Percentiles rank a stretch among this genome's conserved stretches.
Evolutionary conservation across 148 eudicot species (phyloP).

Genomic region (Oxyria digyna): DNA sequence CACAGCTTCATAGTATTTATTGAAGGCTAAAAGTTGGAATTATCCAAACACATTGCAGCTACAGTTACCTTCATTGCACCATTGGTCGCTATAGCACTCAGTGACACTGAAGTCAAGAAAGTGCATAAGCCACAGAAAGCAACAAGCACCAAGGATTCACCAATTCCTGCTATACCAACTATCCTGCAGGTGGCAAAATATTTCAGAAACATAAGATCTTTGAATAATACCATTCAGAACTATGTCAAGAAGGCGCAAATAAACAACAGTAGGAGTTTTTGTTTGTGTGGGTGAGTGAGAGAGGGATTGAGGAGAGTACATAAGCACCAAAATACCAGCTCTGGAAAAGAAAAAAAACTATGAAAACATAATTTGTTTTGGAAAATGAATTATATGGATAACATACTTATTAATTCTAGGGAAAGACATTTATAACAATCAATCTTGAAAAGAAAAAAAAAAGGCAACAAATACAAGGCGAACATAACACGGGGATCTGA

Average conservation of each 20-base stretch:
- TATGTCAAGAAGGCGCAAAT: background rate
- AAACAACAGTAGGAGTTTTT: background rate
- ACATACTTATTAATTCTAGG: background rate
- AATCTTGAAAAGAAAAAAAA: background rate
- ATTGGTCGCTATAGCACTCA: constrained; percentile 99
- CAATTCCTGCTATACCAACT: constrained; percentile 98
- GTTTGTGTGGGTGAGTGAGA: background rate
- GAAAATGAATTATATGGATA: background rate
- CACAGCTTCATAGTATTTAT: background rate
- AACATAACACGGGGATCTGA: background rate
- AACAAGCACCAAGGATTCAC: constrained; percentile 69
- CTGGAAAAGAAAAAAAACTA: background rate
- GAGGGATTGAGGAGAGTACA: background rate
- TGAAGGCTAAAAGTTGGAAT: background rate
- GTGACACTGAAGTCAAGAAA: constrained; percentile 80
- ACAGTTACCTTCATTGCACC: constrained; percentile 94
- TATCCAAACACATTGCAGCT: background rate
- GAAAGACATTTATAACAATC: background rate
- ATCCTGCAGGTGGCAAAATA: constrained; percentile 51
- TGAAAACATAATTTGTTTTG: background rate
- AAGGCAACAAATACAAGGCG: background rate
- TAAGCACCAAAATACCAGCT: constrained; percentile 6
- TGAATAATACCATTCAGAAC: background rate
- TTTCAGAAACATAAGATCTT: constrained; percentile 5
- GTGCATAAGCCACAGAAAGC: constrained; percentile 90